Evolutionary conservation across 2,329 filamentous ascomycete species (phyloP).

Genomic region (Exophiala bonariae): DNA sequence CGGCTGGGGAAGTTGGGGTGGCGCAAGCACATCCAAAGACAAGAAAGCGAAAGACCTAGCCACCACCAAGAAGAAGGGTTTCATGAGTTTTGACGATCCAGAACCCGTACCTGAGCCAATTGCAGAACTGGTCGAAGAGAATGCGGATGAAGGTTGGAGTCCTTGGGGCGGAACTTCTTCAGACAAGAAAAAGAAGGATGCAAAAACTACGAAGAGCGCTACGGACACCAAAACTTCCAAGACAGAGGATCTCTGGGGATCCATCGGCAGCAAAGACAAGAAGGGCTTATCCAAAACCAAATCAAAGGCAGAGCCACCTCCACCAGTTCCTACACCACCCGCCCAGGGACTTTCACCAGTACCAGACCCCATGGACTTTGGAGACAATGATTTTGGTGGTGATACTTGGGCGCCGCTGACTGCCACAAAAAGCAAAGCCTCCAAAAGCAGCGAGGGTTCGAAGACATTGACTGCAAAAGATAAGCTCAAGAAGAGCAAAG

Average conservation of each 20-base stretch:
- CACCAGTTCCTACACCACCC: slow-evolving; percentile 50
- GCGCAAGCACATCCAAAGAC: background rate
- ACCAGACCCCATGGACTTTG: slow-evolving; percentile 35
- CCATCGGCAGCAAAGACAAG: slow-evolving; percentile 36
- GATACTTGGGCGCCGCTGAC: slow-evolving; percentile 41
- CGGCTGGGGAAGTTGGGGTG: too few species aligned
- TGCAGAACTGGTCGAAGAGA: slow-evolving; percentile 43
- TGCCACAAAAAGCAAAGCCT: slow-evolving; percentile 35
- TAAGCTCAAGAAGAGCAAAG: slow-evolving; percentile 25
- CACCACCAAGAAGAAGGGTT: slow-evolving; percentile 13
- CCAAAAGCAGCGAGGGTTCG: slow-evolving; percentile 42
- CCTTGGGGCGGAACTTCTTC: slow-evolving; percentile 44
- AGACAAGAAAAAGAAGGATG: slow-evolving; percentile 49
- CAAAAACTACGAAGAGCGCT: slow-evolving; percentile 40
- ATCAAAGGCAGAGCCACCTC: slow-evolving; percentile 43
- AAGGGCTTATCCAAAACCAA: slow-evolving; percentile 48
- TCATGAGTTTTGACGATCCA: slow-evolving; percentile 33
- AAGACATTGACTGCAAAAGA: slow-evolving; percentile 29
- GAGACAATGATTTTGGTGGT: slow-evolving; percentile 32
- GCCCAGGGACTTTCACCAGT: slow-evolving; percentile 45
- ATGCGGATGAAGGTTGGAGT: slow-evolving; percentile 48
- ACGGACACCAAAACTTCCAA: slow-evolving; percentile 21
- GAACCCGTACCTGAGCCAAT: slow-evolving; percentile 8
- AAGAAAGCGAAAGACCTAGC: background rate
- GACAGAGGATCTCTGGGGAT: slow-evolving; percentile 34